phyloP scores from a whole-genome alignment of 2,329 filamentous ascomycete genomes.

The Furcasterigmium furcatum region DNA sequence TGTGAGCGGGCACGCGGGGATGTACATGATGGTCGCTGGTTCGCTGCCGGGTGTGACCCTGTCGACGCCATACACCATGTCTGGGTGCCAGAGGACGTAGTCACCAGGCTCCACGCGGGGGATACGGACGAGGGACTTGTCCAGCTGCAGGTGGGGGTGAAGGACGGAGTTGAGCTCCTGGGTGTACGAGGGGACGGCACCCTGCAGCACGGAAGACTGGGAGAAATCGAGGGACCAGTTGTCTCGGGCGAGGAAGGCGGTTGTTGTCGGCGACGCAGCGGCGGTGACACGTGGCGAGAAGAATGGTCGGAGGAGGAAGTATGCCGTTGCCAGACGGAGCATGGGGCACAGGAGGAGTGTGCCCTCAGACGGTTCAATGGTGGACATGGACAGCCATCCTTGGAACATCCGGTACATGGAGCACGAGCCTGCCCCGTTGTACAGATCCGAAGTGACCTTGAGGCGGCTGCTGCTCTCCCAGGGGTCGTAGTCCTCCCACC shows the following conservation, averaged over 20 bases:
- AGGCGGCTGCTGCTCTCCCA: conserved; percentile 53
- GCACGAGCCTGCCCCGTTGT: conserved; percentile 55
- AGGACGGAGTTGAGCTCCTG: conserved; percentile 67
- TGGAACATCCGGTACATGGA: conserved; percentile 59
- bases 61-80: conserved; percentile 69
- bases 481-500: conserved; percentile 54
- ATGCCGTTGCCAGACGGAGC: conserved; percentile 64
- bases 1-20: conserved; percentile 43
- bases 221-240: conserved; percentile 53
- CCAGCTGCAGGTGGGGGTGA: conserved; percentile 70
- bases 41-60: conserved; percentile 17
- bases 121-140: conserved; percentile 66
- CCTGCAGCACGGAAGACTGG: conserved; percentile 58
- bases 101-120: conserved; percentile 70
- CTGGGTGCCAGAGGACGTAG: conserved; percentile 74
- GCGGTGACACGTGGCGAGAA: conserved; percentile 46
- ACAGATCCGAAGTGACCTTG: conserved; percentile 51
- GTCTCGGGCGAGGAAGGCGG: conserved; percentile 33
- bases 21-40: conserved; percentile 29
- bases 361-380: conserved; percentile 63
- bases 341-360: conserved; percentile 70
- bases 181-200: conserved; percentile 64
- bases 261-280: conserved; percentile 26
- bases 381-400: conserved; percentile 51
- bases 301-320: conserved; percentile 75